These are phyloP conservation scores for Dioszegia crocea DNA, from an alignment of 768 basidiomycete species.

Conservation along the genomic window DNA sequence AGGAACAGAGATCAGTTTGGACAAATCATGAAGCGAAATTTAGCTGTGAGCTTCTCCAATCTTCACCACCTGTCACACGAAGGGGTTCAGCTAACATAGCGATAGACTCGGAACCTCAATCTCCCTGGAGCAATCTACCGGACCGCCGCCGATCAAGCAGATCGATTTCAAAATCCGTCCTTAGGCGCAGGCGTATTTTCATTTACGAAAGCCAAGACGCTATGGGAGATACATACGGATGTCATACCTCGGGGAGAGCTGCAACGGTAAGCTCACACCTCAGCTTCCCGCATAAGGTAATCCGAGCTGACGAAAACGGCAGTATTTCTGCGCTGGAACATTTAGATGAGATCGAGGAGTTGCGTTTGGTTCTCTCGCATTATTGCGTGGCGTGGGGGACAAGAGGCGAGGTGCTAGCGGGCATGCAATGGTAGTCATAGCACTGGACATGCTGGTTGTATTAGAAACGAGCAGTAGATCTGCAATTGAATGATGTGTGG, in stretches of 20 bases:
- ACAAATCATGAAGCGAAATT: slow-evolving; percentile 82
- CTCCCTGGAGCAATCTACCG: slow-evolving; percentile 69
- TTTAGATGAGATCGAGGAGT: slow-evolving; percentile 90
- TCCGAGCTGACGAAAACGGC: neutral
- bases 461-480: no score
- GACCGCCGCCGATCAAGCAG: slow-evolving; percentile 57
- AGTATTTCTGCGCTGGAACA: slow-evolving; percentile 78
- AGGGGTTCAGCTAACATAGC: no score
- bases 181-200: slow-evolving; percentile 54
- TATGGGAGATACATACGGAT: slow-evolving; percentile 64
- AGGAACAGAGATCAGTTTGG: slow-evolving; percentile 70
- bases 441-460: no score
- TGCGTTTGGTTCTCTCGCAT: slow-evolving; percentile 81
- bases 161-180: slow-evolving; percentile 56
- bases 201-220: slow-evolving; percentile 58
- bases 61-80: no score
- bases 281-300: neutral
- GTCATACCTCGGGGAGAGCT: slow-evolving; percentile 40
- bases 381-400: slow-evolving; percentile 81
- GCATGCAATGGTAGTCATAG: slow-evolving; percentile 6
- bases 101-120: slow-evolving; percentile 65
- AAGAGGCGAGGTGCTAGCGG: slow-evolving; percentile 23
- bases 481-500: no score
- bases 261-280: slow-evolving; percentile 31
- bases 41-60: slow-evolving; percentile 58